phyloP scores from a whole-genome alignment of 169 alveolate species.

The Eimeria zaria region DNA sequence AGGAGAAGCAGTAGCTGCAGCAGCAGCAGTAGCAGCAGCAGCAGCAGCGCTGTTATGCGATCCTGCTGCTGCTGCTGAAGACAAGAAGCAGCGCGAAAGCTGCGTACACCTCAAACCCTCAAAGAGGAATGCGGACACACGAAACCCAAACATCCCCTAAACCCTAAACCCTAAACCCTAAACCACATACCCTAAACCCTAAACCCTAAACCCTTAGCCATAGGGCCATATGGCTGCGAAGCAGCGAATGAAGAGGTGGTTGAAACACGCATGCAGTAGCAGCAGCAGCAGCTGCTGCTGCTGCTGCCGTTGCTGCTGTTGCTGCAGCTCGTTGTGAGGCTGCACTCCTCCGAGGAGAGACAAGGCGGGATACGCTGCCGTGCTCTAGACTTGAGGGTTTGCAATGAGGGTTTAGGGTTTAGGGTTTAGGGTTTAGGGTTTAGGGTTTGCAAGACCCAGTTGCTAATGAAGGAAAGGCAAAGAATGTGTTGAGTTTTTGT shows the following conservation, averaged over 20 bases:
- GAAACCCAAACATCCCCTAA: background rate
- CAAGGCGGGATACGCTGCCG: background rate
- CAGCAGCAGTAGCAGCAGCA: background rate
- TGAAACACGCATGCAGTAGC: background rate
- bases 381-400: background rate
- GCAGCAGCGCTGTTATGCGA: background rate
- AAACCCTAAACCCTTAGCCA: background rate
- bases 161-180: background rate
- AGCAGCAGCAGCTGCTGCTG: background rate
- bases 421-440: background rate
- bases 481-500: no score
- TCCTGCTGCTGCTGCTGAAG: background rate
- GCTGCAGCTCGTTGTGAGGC: background rate
- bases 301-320: background rate
- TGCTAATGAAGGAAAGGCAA: no score
- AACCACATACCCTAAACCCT: background rate
- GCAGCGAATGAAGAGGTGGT: background rate
- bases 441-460: constrained; percentile 1
- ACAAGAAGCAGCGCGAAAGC: background rate
- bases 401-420: background rate
- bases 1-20: background rate
- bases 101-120: background rate
- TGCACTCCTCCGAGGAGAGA: background rate
- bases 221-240: background rate
- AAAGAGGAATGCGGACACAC: background rate